Percentiles rank a stretch among this genome's conserved stretches.
phyloP scores from a whole-genome alignment of 1,284 basidiomycete genomes.

The Pseudozyma sp. region DNA sequence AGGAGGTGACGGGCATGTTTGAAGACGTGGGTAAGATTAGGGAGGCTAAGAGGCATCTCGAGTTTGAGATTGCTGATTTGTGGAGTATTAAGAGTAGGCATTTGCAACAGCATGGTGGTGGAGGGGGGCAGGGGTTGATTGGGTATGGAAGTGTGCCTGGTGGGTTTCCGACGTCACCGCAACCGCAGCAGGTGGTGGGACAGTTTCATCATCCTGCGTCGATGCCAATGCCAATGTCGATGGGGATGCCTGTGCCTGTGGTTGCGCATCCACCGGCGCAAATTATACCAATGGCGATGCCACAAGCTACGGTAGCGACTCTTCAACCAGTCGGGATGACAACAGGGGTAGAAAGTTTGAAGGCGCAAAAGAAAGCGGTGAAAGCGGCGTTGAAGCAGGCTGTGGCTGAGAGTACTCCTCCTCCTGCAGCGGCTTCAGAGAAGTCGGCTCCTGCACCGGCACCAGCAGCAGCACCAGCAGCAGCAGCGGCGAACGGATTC shows the following conservation, averaged over 20 bases:
- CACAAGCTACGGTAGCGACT: constrained; percentile 1
- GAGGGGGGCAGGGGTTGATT: constrained; percentile 1
- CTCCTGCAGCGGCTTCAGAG: constrained; percentile 5
- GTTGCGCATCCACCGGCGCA: constrained; percentile 21
- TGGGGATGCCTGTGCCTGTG: constrained; percentile 14
- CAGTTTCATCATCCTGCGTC: constrained; percentile 4
- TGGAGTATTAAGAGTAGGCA: constrained; percentile 57
- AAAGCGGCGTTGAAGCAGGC: constrained; percentile 39
- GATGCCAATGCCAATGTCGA: constrained; percentile 25
- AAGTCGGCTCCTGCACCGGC: constrained; percentile 6
- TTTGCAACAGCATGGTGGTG: constrained; percentile 9
- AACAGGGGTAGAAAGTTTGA: constrained; percentile 6
- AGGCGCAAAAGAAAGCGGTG: constrained; percentile 35
- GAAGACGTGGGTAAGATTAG: constrained; percentile 64
- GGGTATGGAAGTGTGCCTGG: constrained; percentile 28
- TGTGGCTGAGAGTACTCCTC: constrained; percentile 20
- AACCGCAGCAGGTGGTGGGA: background rate
- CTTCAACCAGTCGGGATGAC: background rate
- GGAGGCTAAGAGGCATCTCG: constrained; percentile 55
- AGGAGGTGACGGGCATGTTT: constrained; percentile 60
- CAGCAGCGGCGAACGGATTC: constrained; percentile 14
- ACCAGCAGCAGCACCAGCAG: constrained; percentile 14
- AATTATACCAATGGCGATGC: constrained; percentile 19
- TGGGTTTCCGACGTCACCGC: constrained; percentile 17
- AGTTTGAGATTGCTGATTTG: constrained; percentile 60